Evolutionary conservation across 495 filamentous ascomycete genomes (phyloP), one percentile per base, ranked within the genome.

Genomic region (Hypoxylon fuscum): DNA sequence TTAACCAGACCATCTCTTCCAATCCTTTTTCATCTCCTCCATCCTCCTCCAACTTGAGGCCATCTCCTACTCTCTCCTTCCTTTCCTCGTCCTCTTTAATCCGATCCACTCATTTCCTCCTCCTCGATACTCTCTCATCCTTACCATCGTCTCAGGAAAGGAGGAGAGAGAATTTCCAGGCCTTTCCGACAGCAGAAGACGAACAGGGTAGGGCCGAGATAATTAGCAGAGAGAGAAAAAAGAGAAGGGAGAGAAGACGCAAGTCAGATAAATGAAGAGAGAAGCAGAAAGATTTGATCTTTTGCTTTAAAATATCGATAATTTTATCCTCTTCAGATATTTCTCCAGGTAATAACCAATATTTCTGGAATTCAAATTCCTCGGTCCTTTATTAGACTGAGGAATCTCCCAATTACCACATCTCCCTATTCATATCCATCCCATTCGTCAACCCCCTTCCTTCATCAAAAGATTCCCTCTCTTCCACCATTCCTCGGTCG

Each of bases 21-120:
- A 77, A 74, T 79, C 78, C 78, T 77, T 77, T 76, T 80, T 76
- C 76, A 78, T 81, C 79, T 79, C 70, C 76, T 74, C 70, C 76
- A 76, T 79, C 81, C 74, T 79, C 83, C 78, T 80, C 76, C 81
- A 76, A 78, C 81, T 81, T 74, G 74, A 81, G 75, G 74, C 74
- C 79, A 80, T 78, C 80, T 81, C n/a, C 78, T 79, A 78, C 73
- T 76, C 75, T 75, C 77, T 78, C 77, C 70, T 76, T 77, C 72
- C 75, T 81, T 80, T 73, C 71, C 61, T 71, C 73, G 75, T 76
- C 76, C 77, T 77, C 74, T 76, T 77, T 75, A 80, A 14, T 80
- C 81, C 81, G 81, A 82, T 83, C 76, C 77, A 80, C 75, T 81
- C 80, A 74, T 82, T 80, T 73, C 72, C 64, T 68, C 60, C 57